Percentiles rank a stretch among this genome's conserved stretches.
Evolutionary conservation across 169 alveolate species (phyloP).

Genomic region (Cyclospora cayetanensis): DNA sequence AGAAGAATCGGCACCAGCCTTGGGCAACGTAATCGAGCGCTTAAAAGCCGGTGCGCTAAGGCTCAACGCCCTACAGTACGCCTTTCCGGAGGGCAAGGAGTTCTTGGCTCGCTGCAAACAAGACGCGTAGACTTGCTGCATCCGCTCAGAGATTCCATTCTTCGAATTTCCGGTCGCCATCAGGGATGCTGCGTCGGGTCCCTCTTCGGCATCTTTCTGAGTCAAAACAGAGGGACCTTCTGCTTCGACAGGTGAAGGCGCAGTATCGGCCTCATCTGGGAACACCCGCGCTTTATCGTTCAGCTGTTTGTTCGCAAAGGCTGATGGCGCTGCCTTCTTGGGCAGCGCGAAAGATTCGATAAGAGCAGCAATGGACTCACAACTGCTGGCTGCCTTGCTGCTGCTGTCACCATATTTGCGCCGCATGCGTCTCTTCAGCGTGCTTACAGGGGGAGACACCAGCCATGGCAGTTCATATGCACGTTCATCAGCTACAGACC

Average conservation of each 20-base stretch:
- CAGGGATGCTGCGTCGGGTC: neutral
- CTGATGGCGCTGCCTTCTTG: neutral
- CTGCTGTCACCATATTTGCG: neutral
- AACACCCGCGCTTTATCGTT: too few species aligned
- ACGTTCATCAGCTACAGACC: neutral
- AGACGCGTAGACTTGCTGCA: constrained; percentile 27
- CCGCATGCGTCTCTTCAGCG: constrained; percentile 18
- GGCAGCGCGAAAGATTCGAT: neutral
- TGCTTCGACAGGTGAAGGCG: too few species aligned
- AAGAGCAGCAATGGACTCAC: constrained; percentile 40
- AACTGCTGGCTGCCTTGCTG: constrained; percentile 1
- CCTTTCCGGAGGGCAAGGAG: constrained; percentile 14
- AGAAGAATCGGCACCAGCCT: too few species aligned
- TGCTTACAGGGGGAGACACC: neutral
- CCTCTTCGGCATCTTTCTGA: constrained; percentile 3
- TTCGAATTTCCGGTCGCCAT: constrained; percentile 8
- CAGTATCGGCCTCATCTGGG: too few species aligned
- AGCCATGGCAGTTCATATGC: neutral
- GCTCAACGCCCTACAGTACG: too few species aligned
- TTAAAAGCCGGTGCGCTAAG: too few species aligned
- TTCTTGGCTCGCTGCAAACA: constrained; percentile 19
- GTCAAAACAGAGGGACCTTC: too few species aligned
- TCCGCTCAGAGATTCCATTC: constrained; percentile 20
- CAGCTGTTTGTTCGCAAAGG: neutral
- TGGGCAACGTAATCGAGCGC: too few species aligned